Evolutionary conservation across 306 rosid species (phyloP).

Genomic region (Begonia loranthoides): DNA sequence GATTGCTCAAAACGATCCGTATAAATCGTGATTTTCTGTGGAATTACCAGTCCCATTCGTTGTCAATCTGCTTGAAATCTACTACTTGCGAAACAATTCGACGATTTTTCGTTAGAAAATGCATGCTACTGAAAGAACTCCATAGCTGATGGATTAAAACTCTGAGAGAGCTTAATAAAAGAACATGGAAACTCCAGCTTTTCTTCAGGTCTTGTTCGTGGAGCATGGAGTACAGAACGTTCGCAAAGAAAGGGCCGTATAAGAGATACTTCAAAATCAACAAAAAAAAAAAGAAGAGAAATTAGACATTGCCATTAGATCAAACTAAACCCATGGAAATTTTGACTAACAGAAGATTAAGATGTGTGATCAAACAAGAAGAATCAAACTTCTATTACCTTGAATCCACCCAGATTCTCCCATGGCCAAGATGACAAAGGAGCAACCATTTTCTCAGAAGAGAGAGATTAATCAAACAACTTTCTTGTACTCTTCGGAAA

Average conservation of each 20-base stretch:
- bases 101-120: slow-evolving; percentile 50
- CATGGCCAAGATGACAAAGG: slow-evolving; percentile 83
- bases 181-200: slow-evolving; percentile 59
- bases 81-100: slow-evolving; percentile 43
- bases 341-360: too few species aligned
- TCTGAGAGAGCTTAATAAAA: slow-evolving; percentile 35
- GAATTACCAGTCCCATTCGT: slow-evolving; percentile 79
- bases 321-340: too few species aligned
- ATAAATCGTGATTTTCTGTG: too few species aligned
- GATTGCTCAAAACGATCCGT: too few species aligned
- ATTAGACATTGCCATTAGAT: too few species aligned
- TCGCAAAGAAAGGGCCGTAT: slow-evolving; percentile 52
- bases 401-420: slow-evolving; percentile 58
- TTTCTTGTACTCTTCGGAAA: background rate
- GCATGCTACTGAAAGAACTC: slow-evolving; percentile 42
- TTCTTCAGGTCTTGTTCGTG: slow-evolving; percentile 24
- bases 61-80: slow-evolving; percentile 84
- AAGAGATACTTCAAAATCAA: slow-evolving; percentile 34
- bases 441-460: slow-evolving; percentile 34
- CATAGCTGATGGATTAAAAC: slow-evolving; percentile 27
- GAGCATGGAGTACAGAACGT: slow-evolving; percentile 29
- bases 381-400: slow-evolving; percentile 27
- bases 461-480: background rate
- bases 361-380: too few species aligned
- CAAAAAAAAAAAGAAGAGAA: background rate